Evolutionary conservation across 345 rosid genomes (phyloP).

Genomic region (Trapa bicornis): DNA sequence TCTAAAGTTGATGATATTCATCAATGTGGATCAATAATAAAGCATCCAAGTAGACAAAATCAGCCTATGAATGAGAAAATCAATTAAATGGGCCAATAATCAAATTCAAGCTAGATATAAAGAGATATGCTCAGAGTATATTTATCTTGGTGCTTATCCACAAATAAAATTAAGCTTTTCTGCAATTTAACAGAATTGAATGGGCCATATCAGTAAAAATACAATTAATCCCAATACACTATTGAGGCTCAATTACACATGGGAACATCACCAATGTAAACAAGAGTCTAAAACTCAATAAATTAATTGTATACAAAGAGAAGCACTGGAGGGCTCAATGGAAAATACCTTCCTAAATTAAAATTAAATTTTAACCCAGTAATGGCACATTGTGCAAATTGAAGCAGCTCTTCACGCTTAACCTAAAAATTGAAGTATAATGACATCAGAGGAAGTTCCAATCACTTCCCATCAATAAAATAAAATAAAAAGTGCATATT

Average conservation of each 20-base stretch:
- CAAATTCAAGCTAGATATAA: too few relatives aligned
- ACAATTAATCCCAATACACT: background rate
- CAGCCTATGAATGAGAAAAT: too few relatives aligned
- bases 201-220: background rate
- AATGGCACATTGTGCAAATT: slow-evolving; percentile 75
- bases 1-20: too few relatives aligned
- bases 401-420: slow-evolving; percentile 92
- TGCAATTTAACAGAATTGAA: background rate
- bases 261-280: background rate
- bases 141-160: too few relatives aligned
- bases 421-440: slow-evolving; percentile 32
- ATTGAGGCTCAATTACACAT: background rate
- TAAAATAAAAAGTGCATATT: slow-evolving; percentile 8
- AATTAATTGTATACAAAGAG: background rate
- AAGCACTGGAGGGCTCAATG: background rate
- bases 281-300: background rate
- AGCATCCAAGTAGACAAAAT: too few relatives aligned
- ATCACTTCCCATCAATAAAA: slow-evolving; percentile 1
- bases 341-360: slow-evolving; percentile 53
- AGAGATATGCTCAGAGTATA: too few relatives aligned
- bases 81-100: too few relatives aligned
- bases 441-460: background rate
- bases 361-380: slow-evolving; percentile 71
- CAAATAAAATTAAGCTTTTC: too few relatives aligned
- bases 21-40: too few relatives aligned